Evolutionary conservation across 306 rosid genomes (phyloP), one percentile per base, ranked within the genome.

Genomic region (Trifolium fragiferum): DNA sequence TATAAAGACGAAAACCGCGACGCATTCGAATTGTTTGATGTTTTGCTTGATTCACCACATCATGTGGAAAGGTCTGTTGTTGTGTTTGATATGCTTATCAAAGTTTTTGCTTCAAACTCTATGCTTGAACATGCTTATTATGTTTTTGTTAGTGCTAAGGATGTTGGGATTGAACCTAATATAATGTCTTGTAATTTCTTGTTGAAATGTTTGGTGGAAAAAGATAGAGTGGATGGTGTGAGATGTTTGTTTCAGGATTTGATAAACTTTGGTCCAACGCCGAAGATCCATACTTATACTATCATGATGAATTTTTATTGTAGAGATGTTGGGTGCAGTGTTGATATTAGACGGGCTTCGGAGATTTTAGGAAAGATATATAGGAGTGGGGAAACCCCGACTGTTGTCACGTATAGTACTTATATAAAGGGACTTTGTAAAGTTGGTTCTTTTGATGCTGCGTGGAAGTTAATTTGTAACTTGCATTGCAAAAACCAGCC

Each of bases 131-230:
- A 86, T 49, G 86, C 90, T 20, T 66, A 72, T 18, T 79, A 82
- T 61, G 91, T 88, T 51, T 83, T 75, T 85, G 10, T 82, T 75
- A 83, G 72, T 69, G 85, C 80, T 57, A 90, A 82, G 77, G 67
- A 53, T 57, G 15, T 77, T 66, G 89, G 88, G 47, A 76, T 80
- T 82, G 57, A 66, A 68, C 86, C 85, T 19, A 40, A 74, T 79
- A 80, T 88, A 23, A 38, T 7, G 66, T 73, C 87, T 1, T 86
- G 93, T 72, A 88, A 90, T 74, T 85, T 90, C 84, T 76, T 90
- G 88, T 73, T 90, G 76, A 88, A 90, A 77, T 86, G 93, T 68
- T 86, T 88, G 86, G 82, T 76, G 10, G 90, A 86, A 71, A 82
- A 46, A 14, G 82, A 88, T 44, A 83, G 74, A 44, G 83, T 63